Conservation (phyloP, 768 basidiomycete genomes). For the Tremella mesenterica region DNA sequence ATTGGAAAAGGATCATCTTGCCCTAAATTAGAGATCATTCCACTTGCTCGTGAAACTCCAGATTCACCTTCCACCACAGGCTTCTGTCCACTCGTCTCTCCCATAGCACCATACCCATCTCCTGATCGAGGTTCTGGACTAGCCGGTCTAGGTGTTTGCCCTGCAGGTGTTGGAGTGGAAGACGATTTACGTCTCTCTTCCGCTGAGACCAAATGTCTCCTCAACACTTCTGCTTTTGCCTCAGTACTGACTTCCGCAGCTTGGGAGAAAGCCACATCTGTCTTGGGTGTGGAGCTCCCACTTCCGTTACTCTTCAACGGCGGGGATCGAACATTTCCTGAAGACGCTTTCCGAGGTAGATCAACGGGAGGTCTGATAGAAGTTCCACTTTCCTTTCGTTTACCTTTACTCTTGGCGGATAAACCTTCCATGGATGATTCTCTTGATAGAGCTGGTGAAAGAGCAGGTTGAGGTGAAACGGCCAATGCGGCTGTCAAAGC, state of each 20-base stretch:
- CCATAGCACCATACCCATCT: not conserved
- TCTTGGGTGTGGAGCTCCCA: not conserved
- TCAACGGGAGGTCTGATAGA: too few species aligned
- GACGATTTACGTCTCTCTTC: slow-evolving; percentile 56
- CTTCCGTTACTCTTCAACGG: not conserved
- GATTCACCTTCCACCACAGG: not conserved
- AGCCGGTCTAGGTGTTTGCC: slow-evolving; percentile 14
- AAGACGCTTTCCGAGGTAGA: not conserved
- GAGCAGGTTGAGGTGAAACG: not conserved
- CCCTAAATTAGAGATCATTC: slow-evolving; percentile 17
- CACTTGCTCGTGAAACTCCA: not conserved
- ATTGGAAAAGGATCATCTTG: slow-evolving; percentile 74
- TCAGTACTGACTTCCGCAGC: slow-evolving; percentile 55
- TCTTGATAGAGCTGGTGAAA: not conserved
- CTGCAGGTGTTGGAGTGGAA: slow-evolving; percentile 19
- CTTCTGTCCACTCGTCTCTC: not conserved
- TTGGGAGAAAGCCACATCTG: slow-evolving; percentile 25
- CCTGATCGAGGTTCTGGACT: not conserved
- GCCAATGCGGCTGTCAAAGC: not conserved
- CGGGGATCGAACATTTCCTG: not conserved
- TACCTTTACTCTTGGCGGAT: too few species aligned
- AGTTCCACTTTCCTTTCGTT: too few species aligned
- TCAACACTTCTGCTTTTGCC: slow-evolving; percentile 71
- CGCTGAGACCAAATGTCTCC: slow-evolving; percentile 68
- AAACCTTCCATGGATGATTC: too few species aligned